Evolutionary conservation across 805 yeast species (phyloP).

Genomic region (Grigorovia transvaalensis): DNA sequence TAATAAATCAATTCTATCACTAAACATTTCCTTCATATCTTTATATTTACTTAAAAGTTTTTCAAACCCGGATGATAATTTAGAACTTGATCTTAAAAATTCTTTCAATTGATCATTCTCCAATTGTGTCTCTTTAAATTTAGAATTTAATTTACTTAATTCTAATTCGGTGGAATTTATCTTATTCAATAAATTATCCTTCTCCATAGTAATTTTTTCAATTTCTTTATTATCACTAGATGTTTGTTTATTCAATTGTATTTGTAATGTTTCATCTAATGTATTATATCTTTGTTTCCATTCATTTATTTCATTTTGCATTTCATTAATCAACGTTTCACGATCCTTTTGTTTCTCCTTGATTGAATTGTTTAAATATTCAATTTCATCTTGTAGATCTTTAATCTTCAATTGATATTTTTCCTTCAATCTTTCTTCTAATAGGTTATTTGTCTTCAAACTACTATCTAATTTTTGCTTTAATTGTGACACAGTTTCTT

Average conservation of each 20-base stretch:
- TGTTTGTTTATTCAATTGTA: neutral
- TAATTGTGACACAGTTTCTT: constrained; percentile 1
- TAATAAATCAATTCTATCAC: constrained; percentile 15
- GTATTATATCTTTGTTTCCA: constrained; percentile 5
- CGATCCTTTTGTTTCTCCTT: neutral
- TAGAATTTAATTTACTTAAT: neutral
- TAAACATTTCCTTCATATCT: constrained; percentile 14
- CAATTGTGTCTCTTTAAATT: neutral
- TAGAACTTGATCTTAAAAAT: constrained; percentile 1
- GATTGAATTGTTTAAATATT: constrained; percentile 1
- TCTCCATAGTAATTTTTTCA: neutral
- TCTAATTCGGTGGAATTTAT: neutral
- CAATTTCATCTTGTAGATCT: constrained; percentile 8
- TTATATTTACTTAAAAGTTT: constrained; percentile 9
- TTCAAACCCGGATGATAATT: constrained; percentile 1
- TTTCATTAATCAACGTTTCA: neutral
- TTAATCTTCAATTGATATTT: constrained; percentile 7
- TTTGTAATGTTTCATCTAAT: constrained; percentile 2
- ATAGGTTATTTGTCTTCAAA: constrained; percentile 1
- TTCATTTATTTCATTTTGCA: constrained; percentile 2
- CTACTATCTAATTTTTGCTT: constrained; percentile 3
- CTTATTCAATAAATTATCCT: neutral
- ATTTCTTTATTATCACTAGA: neutral
- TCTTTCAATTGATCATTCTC: constrained; percentile 1
- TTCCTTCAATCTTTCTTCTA: constrained; percentile 2